Conservation (phyloP, 2,329 filamentous ascomycete species). For the Pyricularia sp. region DNA sequence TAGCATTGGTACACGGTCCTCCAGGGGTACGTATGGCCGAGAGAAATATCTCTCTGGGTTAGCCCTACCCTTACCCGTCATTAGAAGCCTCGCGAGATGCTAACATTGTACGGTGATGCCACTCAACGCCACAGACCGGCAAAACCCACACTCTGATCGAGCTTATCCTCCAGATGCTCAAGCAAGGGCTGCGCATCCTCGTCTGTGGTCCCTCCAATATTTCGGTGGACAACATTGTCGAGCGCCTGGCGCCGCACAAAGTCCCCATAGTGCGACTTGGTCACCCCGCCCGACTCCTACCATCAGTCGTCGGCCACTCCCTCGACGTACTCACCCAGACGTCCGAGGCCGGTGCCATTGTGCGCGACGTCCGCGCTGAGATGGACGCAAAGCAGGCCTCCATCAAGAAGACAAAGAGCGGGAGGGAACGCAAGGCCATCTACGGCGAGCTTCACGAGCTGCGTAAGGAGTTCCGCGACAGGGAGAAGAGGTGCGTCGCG, state of each 20-base stretch:
- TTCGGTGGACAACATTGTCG: slow-evolving; percentile 96
- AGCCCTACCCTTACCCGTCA: neutral
- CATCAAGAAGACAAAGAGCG: slow-evolving; percentile 63
- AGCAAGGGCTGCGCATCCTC: slow-evolving; percentile 62
- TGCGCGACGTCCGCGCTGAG: slow-evolving; percentile 81
- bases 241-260: slow-evolving; percentile 76
- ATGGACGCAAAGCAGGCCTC: slow-evolving; percentile 89
- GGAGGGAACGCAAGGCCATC: slow-evolving; percentile 68
- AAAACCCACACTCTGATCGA: slow-evolving; percentile 97
- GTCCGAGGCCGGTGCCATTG: slow-evolving; percentile 81
- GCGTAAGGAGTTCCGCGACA: slow-evolving; percentile 77
- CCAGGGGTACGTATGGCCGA: slow-evolving; percentile 52
- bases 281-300: slow-evolving; percentile 83
- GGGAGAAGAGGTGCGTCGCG: slow-evolving; percentile 73
- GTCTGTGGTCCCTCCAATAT: slow-evolving; percentile 98
- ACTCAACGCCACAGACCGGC: slow-evolving; percentile 51
- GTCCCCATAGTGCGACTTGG: slow-evolving; percentile 83
- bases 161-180: slow-evolving; percentile 82
- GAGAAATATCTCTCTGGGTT: neutral
- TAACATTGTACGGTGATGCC: slow-evolving; percentile 9
- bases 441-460: slow-evolving; percentile 80
- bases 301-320: slow-evolving; percentile 80
- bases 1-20: slow-evolving; percentile 88
- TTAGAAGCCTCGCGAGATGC: neutral
- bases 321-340: slow-evolving; percentile 85